Base-by-base conservation (phyloP, 495 filamentous ascomycete genomes). In the Lichenothelia convexa region DNA sequence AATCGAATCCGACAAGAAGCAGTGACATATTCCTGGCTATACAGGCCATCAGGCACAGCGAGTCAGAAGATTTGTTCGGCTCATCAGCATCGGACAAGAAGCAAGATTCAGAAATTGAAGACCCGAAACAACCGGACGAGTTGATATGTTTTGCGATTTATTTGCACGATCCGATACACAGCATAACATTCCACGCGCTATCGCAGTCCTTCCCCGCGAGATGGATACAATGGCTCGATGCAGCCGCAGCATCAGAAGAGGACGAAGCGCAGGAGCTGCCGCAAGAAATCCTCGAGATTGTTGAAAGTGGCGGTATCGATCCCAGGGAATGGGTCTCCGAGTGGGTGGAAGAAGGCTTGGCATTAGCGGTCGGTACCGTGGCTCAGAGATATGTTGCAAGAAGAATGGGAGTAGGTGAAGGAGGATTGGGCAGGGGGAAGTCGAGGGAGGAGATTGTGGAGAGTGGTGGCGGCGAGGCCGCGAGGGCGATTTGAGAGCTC, bases 381-480 rank as follows among this genome's bases (percentile, higher is more conserved):
- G 89, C 89, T n/a, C 89, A 97, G 65, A 64, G 83, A 43, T 97
- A 97, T 55, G 91, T 97, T 4, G 89, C 89, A 4, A 68, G 81
- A 35, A 61, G 89, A 33, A 97, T 97, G 89, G 83, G 89, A 13
- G 85, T 97, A 4, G 89, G 89, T 32, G 81, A 91, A 56, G 71
- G 77, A 5, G 75, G 74, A 5, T 71, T 87, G 38, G 80, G 79
- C 13, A 75, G 75, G 59, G 80, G 83, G 44, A 87, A 83, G 56
- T 71, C 72, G 46, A 76, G 75, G 62, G 68, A 78, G 48, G 73
- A 79, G 49, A 66, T 72, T 4, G 46, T 87, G 20, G 70, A 78
- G 40, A 73, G 72, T 40, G 80, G 80, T 12, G 84, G 69, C 19
- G 82, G 82, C 18, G 84, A 92, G 59, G 82, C 75, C 26, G 85